Evolutionary conservation across 23 red algal genomes (phyloP).

Genomic region (Cyanidiococcus yangmingshanensis): DNA sequence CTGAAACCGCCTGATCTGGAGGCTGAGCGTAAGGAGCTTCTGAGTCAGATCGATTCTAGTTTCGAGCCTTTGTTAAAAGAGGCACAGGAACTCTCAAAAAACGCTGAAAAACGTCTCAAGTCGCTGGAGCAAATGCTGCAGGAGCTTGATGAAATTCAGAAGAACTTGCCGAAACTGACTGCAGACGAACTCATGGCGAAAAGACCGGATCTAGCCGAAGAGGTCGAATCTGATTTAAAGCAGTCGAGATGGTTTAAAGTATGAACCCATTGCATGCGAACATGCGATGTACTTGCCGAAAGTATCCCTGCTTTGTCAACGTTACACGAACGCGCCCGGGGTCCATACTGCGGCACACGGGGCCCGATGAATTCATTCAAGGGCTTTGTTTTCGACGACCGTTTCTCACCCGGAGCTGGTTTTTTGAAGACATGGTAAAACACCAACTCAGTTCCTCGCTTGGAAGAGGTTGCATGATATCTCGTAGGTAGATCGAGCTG

Average conservation of each 20-base stretch:
- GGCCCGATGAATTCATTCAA: too few relatives aligned
- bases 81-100: neutral
- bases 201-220: neutral
- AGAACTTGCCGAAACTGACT: neutral
- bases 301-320: too few relatives aligned
- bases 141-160: neutral
- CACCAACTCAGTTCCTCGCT: too few relatives aligned
- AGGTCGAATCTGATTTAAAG: conserved; percentile 1
- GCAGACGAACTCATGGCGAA: neutral
- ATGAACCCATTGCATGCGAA: too few relatives aligned
- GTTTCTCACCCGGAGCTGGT: too few relatives aligned
- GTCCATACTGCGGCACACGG: too few relatives aligned
- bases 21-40: neutral
- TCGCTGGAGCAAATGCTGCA: neutral
- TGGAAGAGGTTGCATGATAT: too few relatives aligned
- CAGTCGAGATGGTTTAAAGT: neutral
- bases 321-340: too few relatives aligned
- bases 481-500: too few relatives aligned
- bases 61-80: neutral
- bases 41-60: neutral
- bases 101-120: neutral
- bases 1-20: neutral
- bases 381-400: too few relatives aligned
- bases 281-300: too few relatives aligned
- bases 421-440: too few relatives aligned